Evolutionary conservation across 352 stramenopile genomes (phyloP).

Genomic region (Globisporangium megalacanthum): DNA sequence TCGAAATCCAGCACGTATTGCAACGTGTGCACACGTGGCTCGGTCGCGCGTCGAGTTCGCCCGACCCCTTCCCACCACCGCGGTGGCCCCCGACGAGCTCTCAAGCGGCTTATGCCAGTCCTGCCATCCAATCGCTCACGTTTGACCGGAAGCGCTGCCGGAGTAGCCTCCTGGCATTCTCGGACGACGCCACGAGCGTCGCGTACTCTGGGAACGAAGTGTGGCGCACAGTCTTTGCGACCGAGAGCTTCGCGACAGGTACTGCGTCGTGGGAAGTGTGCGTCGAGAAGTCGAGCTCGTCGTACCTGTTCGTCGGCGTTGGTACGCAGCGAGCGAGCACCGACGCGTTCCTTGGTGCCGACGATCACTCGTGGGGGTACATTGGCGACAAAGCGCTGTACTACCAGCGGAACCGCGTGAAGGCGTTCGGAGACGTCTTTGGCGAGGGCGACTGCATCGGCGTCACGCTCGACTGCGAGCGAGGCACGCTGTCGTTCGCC

Average conservation of each 20-base stretch:
- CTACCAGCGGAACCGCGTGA: conserved; percentile 94
- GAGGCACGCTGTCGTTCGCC: conserved; percentile 77
- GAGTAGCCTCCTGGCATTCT: conserved; percentile 55
- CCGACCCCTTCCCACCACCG: conserved; percentile 4
- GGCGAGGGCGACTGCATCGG: conserved; percentile 83
- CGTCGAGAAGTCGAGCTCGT: conserved; percentile 94
- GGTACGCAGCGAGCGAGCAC: conserved; percentile 88
- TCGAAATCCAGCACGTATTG: conserved; percentile 49
- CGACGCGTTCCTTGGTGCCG: conserved; percentile 96
- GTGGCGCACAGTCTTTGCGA: conserved; percentile 87
- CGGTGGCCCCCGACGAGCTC: conserved; percentile 2
- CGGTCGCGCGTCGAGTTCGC: too few species aligned
- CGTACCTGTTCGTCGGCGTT: conserved; percentile 97
- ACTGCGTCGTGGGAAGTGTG: conserved; percentile 79
- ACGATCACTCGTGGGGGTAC: conserved; percentile 97
- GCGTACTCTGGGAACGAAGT: conserved; percentile 78
- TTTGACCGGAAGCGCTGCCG: conserved; percentile 69
- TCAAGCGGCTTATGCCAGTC: too few species aligned
- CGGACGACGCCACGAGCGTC: conserved; percentile 58
- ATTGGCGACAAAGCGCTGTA: conserved; percentile 99
- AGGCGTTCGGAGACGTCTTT: conserved; percentile 85
- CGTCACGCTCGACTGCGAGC: conserved; percentile 79
- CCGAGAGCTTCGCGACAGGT: conserved; percentile 61
- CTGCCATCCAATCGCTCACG: not conserved
- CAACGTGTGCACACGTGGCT: not conserved